Percentiles rank a stretch among this genome's conserved stretches.
Evolutionary conservation across 2,329 filamentous ascomycete genomes (phyloP).

Genomic region (Dactylonectria macrodidyma): DNA sequence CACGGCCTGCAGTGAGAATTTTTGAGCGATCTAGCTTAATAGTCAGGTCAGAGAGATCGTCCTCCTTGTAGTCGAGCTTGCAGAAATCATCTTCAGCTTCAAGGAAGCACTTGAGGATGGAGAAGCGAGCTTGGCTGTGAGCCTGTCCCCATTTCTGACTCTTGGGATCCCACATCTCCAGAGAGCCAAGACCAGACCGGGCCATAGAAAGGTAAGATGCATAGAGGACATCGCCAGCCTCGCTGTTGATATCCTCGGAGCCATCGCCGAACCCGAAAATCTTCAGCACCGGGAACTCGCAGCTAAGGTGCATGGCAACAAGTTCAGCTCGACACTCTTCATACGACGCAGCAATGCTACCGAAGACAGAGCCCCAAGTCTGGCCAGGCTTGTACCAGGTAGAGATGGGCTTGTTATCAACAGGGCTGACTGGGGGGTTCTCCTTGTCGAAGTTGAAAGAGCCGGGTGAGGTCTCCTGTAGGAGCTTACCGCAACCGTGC

Average conservation of each 20-base stretch:
- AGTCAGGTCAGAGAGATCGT: slow-evolving; percentile 84
- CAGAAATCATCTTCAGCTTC: slow-evolving; percentile 90
- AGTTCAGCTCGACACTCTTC: slow-evolving; percentile 96
- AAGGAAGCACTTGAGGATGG: slow-evolving; percentile 88
- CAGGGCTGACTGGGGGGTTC: slow-evolving; percentile 85
- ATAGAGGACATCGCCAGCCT: slow-evolving; percentile 90
- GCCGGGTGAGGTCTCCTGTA: slow-evolving; percentile 88
- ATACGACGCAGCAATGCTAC: slow-evolving; percentile 87
- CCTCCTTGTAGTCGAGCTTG: slow-evolving; percentile 79
- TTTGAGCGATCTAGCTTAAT: slow-evolving; percentile 89
- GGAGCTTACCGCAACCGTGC: slow-evolving; percentile 92
- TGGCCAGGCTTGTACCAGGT: slow-evolving; percentile 96
- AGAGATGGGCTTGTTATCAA: slow-evolving; percentile 80
- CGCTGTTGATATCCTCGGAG: slow-evolving; percentile 76
- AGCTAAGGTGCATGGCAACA: slow-evolving; percentile 91
- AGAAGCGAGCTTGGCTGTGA: slow-evolving; percentile 93
- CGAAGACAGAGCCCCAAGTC: slow-evolving; percentile 95
- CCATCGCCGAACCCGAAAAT: slow-evolving; percentile 95
- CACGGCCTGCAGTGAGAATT: slow-evolving; percentile 86
- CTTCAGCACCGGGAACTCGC: slow-evolving; percentile 89
- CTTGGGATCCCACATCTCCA: slow-evolving; percentile 97
- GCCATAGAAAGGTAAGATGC: slow-evolving; percentile 94
- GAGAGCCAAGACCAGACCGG: slow-evolving; percentile 86
- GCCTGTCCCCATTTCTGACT: slow-evolving; percentile 92
- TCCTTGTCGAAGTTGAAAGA: slow-evolving; percentile 89